phyloP scores from a whole-genome alignment of 768 basidiomycete species.

The Tricholoma hemisulphureum region DNA sequence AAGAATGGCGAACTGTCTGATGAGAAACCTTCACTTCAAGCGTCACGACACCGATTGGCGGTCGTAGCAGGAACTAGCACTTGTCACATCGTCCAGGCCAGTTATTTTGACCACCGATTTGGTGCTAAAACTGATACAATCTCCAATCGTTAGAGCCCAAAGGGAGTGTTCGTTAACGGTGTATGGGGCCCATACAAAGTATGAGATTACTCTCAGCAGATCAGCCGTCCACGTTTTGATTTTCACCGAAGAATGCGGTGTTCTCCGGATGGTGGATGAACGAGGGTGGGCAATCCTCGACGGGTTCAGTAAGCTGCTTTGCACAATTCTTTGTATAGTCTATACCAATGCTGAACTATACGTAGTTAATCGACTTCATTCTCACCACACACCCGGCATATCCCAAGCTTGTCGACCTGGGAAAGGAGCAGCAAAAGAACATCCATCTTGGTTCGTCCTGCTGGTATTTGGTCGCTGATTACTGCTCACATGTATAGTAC shows the following conservation, averaged over 20 bases:
- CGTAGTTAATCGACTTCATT: slow-evolving; percentile 88
- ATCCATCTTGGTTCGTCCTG: slow-evolving; percentile 52
- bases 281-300: slow-evolving; percentile 97
- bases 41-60: slow-evolving; percentile 80
- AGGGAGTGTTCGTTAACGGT: slow-evolving; percentile 85
- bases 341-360: background rate
- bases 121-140: background rate
- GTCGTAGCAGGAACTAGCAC: slow-evolving; percentile 96
- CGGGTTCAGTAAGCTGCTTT: slow-evolving; percentile 68
- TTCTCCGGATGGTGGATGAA: slow-evolving; percentile 99
- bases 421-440: slow-evolving; percentile 56
- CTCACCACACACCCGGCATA: slow-evolving; percentile 91
- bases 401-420: slow-evolving; percentile 59
- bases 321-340: background rate
- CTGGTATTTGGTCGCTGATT: background rate
- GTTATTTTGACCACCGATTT: background rate
- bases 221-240: slow-evolving; percentile 4
- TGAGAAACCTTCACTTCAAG: slow-evolving; percentile 59
- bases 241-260: slow-evolving; percentile 61
- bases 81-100: slow-evolving; percentile 88
- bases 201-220: background rate
- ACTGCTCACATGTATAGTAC: background rate
- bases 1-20: slow-evolving; percentile 52
- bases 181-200: slow-evolving; percentile 92
- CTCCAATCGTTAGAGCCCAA: slow-evolving; percentile 52